Base-by-base conservation (phyloP, 2,329 filamentous ascomycete species). In the Pyrenochaeta sp. region DNA sequence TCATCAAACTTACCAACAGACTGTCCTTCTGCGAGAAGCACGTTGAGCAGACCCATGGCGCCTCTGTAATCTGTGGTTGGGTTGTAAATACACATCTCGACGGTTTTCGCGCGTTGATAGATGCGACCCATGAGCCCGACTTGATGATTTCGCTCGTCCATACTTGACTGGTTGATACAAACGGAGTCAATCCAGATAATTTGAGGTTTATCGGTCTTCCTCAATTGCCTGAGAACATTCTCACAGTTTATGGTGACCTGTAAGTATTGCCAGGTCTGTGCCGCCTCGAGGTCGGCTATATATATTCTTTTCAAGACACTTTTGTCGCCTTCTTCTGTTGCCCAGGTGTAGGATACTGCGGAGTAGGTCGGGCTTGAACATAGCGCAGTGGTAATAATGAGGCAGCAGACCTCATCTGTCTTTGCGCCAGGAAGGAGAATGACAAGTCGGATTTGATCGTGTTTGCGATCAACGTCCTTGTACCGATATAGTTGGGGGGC, bases 171-270 rank as follows among this genome's bases (percentile, higher is more conserved):
- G 7, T 61, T 35, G n/a, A 60, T 45, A 30, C 53, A 61, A 9
- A 61, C 39, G 3, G 51, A 39, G 32, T 62, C 57, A 6, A 60
- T 22, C 57, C 55, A 62, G 10, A 59, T 17, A 2, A 13, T 21
- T 17, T 50, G 39, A 14, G 8, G 44, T 8, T 30, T 30, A 9
- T 36, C 35, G n/a, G 8, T 30, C 1, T 41, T 18, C 20, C 44
- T 45, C 6, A 50, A 35, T 3, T 42, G 41, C 3, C 40, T 43
- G 9, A 52, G 44, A 7, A 37, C 43, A 3, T 38, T 35, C 13
- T 56, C 42, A 22, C 52, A 56, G 20, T 50, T 56, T 7, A 14
- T 21, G 10, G 52, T 58, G 3, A 58, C 28, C 3, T 27, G 21
- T 1, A 58, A 41, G n/a, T 11, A 17, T 11, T 27, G n/a, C n/a